phyloP scores from a whole-genome alignment of 768 basidiomycete genomes.

The Coprinellus aureogranulatus region DNA sequence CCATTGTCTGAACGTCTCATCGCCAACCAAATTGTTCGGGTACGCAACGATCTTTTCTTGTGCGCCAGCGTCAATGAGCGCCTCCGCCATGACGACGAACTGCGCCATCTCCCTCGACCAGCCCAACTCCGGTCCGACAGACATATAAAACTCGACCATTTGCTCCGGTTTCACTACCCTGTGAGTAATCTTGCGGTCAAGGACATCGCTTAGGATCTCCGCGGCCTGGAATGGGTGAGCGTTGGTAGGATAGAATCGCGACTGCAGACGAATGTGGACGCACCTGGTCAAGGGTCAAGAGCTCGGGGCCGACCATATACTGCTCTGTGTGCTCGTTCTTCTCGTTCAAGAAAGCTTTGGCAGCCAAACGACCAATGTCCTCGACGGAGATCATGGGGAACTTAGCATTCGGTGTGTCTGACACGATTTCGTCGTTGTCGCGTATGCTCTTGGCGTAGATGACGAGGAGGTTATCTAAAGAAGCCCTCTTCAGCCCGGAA shows the following conservation, averaged over 20 bases:
- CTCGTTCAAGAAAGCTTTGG: slow-evolving; percentile 20
- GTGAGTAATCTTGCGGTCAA: slow-evolving; percentile 22
- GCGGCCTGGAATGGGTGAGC: slow-evolving; percentile 16
- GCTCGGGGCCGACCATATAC: slow-evolving; percentile 26
- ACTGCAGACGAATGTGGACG: not conserved
- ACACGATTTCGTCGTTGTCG: slow-evolving; percentile 13
- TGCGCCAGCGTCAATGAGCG: not conserved
- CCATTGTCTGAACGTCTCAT: slow-evolving; percentile 11
- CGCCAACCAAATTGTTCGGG: slow-evolving; percentile 2
- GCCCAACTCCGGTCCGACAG: not conserved
- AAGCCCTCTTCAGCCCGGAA: too few relatives aligned
- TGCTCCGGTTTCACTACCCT: slow-evolving; percentile 11
- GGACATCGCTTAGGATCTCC: slow-evolving; percentile 15
- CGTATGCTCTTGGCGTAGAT: not conserved
- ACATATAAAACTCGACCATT: not conserved
- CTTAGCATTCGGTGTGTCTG: slow-evolving; percentile 18
- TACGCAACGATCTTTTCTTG: not conserved
- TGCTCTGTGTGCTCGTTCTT: slow-evolving; percentile 15
- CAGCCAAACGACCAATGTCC: slow-evolving; percentile 23
- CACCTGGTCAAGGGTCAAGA: slow-evolving; percentile 26
- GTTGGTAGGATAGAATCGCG: not conserved
- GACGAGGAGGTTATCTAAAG: slow-evolving; percentile 5
- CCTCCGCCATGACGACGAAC: not conserved
- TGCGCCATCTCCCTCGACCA: not conserved
- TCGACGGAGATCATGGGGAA: slow-evolving; percentile 21